phyloP scores from a whole-genome alignment of 495 filamentous ascomycete species.

The Talaromyces adpressus region DNA sequence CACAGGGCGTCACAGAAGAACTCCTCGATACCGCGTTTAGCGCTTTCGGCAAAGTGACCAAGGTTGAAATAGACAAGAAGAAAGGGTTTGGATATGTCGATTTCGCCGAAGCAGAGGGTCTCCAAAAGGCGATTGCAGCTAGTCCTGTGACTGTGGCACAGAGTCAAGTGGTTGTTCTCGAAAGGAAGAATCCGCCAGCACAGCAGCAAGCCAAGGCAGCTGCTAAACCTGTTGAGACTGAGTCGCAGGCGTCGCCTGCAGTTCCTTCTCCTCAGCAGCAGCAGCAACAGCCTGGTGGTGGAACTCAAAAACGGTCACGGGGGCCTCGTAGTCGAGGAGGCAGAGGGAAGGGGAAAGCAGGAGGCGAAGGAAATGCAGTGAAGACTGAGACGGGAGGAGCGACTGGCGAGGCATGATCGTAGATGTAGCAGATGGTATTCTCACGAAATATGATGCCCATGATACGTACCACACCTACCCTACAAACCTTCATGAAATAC shows the following conservation, averaged over 20 bases:
- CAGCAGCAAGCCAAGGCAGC: constrained; percentile 3
- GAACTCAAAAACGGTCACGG: constrained; percentile 4
- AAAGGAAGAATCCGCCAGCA: constrained; percentile 52
- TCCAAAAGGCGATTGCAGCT: constrained; percentile 72
- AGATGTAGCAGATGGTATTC: constrained; percentile 5
- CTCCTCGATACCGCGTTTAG: constrained; percentile 65
- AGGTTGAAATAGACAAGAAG: constrained; percentile 83
- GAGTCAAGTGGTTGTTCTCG: constrained; percentile 78
- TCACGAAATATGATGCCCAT: constrained; percentile 7
- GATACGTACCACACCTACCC: background rate
- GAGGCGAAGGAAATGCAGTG: constrained; percentile 20
- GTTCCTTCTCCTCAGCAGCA: constrained; percentile 2
- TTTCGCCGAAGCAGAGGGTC: constrained; percentile 61
- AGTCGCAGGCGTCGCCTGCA: constrained; percentile 15
- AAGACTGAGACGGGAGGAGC: background rate
- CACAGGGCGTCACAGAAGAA: constrained; percentile 81
- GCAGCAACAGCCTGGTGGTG: background rate
- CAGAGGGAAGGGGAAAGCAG: constrained; percentile 10
- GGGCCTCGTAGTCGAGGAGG: constrained; percentile 5
- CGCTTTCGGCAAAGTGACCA: constrained; percentile 60
- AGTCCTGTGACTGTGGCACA: constrained; percentile 76
- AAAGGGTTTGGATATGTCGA: constrained; percentile 92
- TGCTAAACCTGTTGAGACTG: constrained; percentile 19
- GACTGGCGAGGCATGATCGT: constrained; percentile 4
- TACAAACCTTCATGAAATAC: too few relatives aligned